Conservation (phyloP, 352 stramenopile species). For the Aphanomyces stellatus region DNA sequence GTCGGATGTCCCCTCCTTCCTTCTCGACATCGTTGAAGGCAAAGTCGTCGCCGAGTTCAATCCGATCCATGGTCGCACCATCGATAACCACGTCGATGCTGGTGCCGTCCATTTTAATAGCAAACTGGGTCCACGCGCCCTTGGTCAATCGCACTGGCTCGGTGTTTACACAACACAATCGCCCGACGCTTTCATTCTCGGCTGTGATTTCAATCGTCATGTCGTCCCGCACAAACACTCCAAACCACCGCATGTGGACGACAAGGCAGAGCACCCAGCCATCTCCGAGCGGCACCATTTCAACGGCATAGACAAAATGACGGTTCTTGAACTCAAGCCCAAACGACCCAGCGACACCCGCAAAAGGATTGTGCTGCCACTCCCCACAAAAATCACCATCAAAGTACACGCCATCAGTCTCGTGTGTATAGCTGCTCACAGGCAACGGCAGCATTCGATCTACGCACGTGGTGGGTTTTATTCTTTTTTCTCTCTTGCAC, state of each 20-base stretch:
- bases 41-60: not conserved
- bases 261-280: not conserved
- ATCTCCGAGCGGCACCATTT: not conserved
- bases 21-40: not conserved
- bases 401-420: not conserved
- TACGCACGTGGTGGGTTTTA: not conserved
- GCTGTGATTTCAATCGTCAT: not conserved
- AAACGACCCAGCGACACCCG: not conserved
- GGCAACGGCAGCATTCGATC: not conserved
- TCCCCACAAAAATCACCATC: conserved; percentile 11
- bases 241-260: conserved; percentile 4
- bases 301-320: not conserved
- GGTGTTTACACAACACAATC: too few species aligned
- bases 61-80: not conserved
- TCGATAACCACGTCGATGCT: not conserved
- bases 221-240: not conserved
- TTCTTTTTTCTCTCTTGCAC: not conserved
- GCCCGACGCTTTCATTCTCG: not conserved
- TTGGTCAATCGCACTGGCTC: not conserved
- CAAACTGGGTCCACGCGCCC: not conserved
- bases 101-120: not conserved
- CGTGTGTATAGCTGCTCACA: not conserved
- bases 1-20: not conserved
- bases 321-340: not conserved
- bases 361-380: not conserved